A percentile compares a stretch with the other conserved stretches of the same genome.
Evolutionary conservation across 208 protist species (phyloP).

Genomic region (Trypanosoma cruzi): DNA sequence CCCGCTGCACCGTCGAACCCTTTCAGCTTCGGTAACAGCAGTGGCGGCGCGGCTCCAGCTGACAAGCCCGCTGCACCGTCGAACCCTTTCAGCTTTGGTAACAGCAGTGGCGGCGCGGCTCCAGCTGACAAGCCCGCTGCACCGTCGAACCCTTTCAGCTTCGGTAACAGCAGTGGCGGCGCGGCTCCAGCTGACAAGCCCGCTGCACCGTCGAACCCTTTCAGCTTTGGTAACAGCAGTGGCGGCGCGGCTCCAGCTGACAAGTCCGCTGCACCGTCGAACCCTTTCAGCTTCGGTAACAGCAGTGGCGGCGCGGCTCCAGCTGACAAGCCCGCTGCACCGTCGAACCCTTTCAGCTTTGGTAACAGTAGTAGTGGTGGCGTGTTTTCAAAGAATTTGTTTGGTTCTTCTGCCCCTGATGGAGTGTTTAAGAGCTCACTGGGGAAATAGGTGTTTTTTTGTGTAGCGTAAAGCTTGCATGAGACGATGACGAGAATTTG

Average conservation of each 20-base stretch:
- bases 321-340: slow-evolving; percentile 17
- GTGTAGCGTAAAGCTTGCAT: background rate
- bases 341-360: slow-evolving; percentile 26
- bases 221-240: slow-evolving; percentile 34
- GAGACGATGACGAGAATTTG: background rate
- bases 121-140: slow-evolving; percentile 20
- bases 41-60: background rate
- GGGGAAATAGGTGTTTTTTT: slow-evolving; percentile 4
- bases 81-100: slow-evolving; percentile 28
- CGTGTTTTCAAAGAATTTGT: slow-evolving; percentile 6
- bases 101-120: slow-evolving; percentile 1
- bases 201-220: slow-evolving; percentile 37
- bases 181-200: slow-evolving; percentile 15
- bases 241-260: slow-evolving; percentile 3
- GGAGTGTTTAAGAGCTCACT: slow-evolving; percentile 16
- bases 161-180: slow-evolving; percentile 1
- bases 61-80: slow-evolving; percentile 19
- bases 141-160: slow-evolving; percentile 27
- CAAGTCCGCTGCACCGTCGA: slow-evolving; percentile 10
- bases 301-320: background rate
- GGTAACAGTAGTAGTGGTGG: slow-evolving; percentile 4
- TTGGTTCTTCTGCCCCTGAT: slow-evolving; percentile 8
- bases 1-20: background rate
- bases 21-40: background rate
- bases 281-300: slow-evolving; percentile 22